Percentiles rank a stretch among this genome's conserved stretches.
These are phyloP conservation scores for Lipomyces orientalis DNA, from an alignment of 805 yeast genomes.

Conservation along the genomic window DNA sequence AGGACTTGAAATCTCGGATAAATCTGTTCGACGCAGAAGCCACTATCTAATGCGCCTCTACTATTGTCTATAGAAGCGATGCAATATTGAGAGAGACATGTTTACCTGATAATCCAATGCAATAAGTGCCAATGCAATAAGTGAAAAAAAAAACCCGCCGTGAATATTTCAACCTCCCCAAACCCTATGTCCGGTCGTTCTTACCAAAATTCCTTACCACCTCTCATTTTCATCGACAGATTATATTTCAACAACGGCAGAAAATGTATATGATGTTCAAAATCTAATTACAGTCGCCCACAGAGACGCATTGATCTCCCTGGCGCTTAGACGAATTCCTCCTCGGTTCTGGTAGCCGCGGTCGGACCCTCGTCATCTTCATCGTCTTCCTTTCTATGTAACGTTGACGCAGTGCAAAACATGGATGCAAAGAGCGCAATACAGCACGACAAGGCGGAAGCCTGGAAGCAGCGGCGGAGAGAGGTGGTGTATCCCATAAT, in stretches of 20 bases:
- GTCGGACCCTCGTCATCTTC: slow-evolving; percentile 20
- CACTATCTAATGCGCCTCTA: background rate
- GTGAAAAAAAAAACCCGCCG: background rate
- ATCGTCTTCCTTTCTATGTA: slow-evolving; percentile 34
- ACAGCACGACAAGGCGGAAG: slow-evolving; percentile 28
- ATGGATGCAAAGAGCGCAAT: slow-evolving; percentile 28
- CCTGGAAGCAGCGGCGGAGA: slow-evolving; percentile 54
- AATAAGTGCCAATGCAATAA: too few relatives aligned
- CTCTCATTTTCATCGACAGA: background rate
- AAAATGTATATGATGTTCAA: background rate
- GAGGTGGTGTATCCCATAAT: slow-evolving; percentile 55
- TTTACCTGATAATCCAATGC: background rate
- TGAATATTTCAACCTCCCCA: too few relatives aligned
- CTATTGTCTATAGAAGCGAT: background rate
- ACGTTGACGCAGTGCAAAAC: slow-evolving; percentile 24
- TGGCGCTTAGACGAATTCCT: slow-evolving; percentile 24
- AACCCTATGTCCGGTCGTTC: background rate
- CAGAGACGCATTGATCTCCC: background rate
- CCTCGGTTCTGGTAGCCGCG: slow-evolving; percentile 18
- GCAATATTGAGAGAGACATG: background rate
- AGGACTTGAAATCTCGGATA: background rate
- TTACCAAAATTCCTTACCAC: background rate
- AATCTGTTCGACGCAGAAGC: background rate
- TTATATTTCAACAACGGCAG: background rate
- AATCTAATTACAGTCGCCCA: background rate